phyloP scores from a whole-genome alignment of 768 basidiomycete species.

The Kondoa subrosea region DNA sequence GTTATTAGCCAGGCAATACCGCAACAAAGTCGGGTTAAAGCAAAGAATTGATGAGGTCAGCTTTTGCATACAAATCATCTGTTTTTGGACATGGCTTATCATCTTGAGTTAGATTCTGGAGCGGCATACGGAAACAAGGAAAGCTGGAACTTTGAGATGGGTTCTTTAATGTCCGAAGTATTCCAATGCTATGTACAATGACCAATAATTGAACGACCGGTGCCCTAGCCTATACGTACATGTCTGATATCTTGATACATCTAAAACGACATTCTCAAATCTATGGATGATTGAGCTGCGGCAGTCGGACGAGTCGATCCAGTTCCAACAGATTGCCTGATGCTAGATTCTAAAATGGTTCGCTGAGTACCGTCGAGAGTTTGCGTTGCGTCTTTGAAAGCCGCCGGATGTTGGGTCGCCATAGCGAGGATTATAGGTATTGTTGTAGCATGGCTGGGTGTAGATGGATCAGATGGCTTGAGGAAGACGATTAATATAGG shows the following conservation, averaged over 20 bases:
- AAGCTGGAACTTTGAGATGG: slow-evolving; percentile 26
- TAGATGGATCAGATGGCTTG: not conserved
- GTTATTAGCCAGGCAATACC: slow-evolving; percentile 42
- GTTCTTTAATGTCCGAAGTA: not conserved
- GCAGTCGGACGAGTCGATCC: too few species aligned
- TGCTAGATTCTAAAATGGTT: not conserved
- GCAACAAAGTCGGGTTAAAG: slow-evolving; percentile 43
- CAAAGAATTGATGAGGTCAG: slow-evolving; percentile 52
- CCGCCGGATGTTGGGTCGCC: slow-evolving; percentile 42
- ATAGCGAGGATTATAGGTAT: not conserved
- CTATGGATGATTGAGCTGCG: not conserved
- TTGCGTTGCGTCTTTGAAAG: slow-evolving; percentile 39
- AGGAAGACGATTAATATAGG: slow-evolving; percentile 42
- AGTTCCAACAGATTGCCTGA: not conserved
- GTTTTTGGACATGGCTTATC: not conserved
- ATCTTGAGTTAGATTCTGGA: slow-evolving; percentile 37
- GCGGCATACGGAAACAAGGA: slow-evolving; percentile 43
- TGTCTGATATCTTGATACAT: not conserved
- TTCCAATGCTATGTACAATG: not conserved
- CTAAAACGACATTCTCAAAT: not conserved
- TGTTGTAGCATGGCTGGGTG: not conserved
- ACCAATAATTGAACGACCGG: too few species aligned
- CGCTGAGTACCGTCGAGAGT: slow-evolving; percentile 19
- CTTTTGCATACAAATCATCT: not conserved
- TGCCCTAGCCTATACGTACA: too few species aligned